Conservation (phyloP, 768 basidiomycete species). For the Podaxis sp. region DNA sequence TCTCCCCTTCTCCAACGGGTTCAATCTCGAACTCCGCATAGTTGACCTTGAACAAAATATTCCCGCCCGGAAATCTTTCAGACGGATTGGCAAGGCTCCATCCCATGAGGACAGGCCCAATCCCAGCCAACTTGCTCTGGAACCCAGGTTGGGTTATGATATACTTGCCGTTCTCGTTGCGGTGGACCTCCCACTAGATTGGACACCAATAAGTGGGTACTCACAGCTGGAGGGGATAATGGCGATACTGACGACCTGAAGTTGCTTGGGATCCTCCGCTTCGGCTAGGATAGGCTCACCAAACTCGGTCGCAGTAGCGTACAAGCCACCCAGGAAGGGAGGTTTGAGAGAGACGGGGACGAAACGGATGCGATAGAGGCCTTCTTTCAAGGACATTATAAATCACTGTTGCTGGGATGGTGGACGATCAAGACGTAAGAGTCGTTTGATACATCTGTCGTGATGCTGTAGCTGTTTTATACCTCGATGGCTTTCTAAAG, state of each 20-base stretch:
- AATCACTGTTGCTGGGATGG: background rate
- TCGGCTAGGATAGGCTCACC: background rate
- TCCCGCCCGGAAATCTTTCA: background rate
- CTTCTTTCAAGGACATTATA: constrained; percentile 3
- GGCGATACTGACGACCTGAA: background rate
- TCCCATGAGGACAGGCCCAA: background rate
- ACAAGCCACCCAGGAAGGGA: background rate
- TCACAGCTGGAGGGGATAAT: background rate
- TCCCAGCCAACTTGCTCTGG: background rate
- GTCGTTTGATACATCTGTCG: background rate
- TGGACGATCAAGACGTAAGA: background rate
- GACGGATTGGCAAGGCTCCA: background rate
- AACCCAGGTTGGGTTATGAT: constrained; percentile 1
- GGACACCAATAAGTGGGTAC: background rate
- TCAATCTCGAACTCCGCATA: background rate
- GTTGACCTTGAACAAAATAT: background rate
- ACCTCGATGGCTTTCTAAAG: background rate
- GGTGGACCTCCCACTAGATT: constrained; percentile 2
- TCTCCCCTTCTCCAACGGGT: background rate
- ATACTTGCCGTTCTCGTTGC: background rate
- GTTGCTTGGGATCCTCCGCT: background rate
- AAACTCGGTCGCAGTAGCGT: background rate
- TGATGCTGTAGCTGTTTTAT: background rate
- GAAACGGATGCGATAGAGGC: constrained; percentile 3
- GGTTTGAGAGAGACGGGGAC: background rate